Base-by-base conservation (phyloP, 441 rosid genomes). In the Kokia cookei region DNA sequence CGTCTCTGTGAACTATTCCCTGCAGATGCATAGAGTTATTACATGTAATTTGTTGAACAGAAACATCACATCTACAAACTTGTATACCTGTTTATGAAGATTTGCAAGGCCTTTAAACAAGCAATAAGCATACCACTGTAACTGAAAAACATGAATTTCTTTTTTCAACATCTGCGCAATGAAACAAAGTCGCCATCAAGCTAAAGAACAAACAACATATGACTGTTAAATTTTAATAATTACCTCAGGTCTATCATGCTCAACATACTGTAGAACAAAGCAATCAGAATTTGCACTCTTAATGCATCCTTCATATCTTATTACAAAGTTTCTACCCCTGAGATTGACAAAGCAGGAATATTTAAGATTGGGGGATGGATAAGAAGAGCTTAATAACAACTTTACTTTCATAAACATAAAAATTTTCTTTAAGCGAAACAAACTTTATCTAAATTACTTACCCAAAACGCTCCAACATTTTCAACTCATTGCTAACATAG, bases 231-330 rank as follows among this genome's bases (percentile, higher is more conserved):
- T 64, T 73, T 32, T 22, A 47, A 64, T 50, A 62, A 53, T 77
- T 85, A 84, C 92, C 91, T 96, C 99, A 10, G 98, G 98, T 76
- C 96, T 91, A 73, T 96, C 98, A 88, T 96, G 98, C 65, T 92
- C 87, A 75, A 92, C 92, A 79, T 92, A 93, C 84, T 92, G 93
- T 72, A 96, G 87, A 69, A 96, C 91, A 74, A 96, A 90, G 85
- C 99, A 94, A 65, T 88, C 97, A 13, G 92, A 88, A 79, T 82
- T 82, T 71, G 80, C 92, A 75, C 84, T 86, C 88, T 88, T 94
- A 77, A 92, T 78, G 80, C 91, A 83, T 59, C 97, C 98, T 78
- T 90, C 93, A 81, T 81, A 88, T 76, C 84, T 94, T 73, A 96
- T 94, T 55, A 96, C 75, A 75, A 80, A 96, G 82, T 87, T 90